Evolutionary conservation across 2,329 filamentous ascomycete genomes (phyloP), one percentile per base, ranked within the genome.

Genomic region (Penicillium rolfsii): DNA sequence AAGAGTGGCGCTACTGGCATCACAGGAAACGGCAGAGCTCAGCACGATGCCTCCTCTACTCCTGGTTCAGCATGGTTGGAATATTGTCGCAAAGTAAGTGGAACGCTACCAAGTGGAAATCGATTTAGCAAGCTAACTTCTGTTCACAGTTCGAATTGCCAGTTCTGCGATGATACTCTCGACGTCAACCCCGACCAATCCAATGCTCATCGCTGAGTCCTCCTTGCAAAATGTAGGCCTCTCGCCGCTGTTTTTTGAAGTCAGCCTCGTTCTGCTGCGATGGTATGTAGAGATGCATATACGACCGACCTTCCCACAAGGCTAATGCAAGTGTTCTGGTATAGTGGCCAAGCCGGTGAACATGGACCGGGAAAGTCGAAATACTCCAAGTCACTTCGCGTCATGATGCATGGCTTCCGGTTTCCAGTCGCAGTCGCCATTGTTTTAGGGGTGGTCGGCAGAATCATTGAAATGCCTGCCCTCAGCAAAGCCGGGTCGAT

Each of bases 181-280:
- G 2, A 64, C 55, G n/a, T 52, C 59, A 7, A 52, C 59, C 11
- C 68, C 68, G 4, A 41, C 45, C 50, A 45, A 67, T 36, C 55
- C 63, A 14, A 62, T 70, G 38, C 52, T 69, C n/a, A 67, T 66
- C 30, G 63, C 69, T 7, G 66, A 71, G 52, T 59, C 57, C 24
- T 59, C 64, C 22, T 41, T 73, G 57, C 68, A 69, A 64, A 66
- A 63, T 19, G 66, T 71, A 30, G 71, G 71, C 1, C 66, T 73
- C n/a, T 73, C 71, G 11, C 69, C 70, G 38, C 65, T 73, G 19
- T 58, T 73, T 19, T 72, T 73, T 38, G 71, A 73, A 59, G 64
- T 73, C 36, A 73, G 71, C 55, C 56, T 71, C 26, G 55, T 72
- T 9, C 64, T 73, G 54, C 26, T 73, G 43, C 58, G 66, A 62